phyloP scores from a whole-genome alignment of 305 asterid species.

The Fraxinus velutina region DNA sequence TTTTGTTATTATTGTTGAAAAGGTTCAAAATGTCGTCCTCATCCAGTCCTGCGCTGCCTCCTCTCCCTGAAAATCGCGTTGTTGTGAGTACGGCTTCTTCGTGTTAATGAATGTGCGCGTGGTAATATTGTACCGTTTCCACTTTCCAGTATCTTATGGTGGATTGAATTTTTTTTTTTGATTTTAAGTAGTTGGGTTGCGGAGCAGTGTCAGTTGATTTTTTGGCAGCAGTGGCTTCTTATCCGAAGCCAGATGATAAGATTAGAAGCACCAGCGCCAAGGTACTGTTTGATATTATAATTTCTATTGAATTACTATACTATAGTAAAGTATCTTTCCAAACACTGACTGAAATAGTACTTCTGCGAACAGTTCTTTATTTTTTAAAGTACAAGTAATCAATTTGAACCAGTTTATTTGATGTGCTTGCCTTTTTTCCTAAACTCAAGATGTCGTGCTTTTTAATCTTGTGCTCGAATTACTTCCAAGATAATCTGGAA shows the following conservation, averaged over 20 bases:
- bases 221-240: slow-evolving; percentile 82
- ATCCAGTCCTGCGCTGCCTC: slow-evolving; percentile 33
- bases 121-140: not conserved
- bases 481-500: not conserved
- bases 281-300: slow-evolving; percentile 34
- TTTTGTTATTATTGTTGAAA: not conserved
- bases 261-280: slow-evolving; percentile 70
- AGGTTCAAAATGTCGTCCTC: slow-evolving; percentile 49
- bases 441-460: not conserved
- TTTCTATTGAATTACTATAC: not conserved
- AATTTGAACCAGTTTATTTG: not conserved
- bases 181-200: slow-evolving; percentile 62
- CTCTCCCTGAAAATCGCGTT: slow-evolving; percentile 56
- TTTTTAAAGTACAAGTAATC: not conserved
- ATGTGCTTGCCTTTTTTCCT: not conserved
- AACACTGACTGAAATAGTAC: not conserved
- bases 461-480: not conserved
- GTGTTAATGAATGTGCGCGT: not conserved
- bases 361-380: not conserved
- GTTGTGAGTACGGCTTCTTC: slow-evolving; percentile 39
- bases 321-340: not conserved
- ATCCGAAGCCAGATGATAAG: slow-evolving; percentile 90
- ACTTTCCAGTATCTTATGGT: not conserved
- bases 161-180: not conserved
- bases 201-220: slow-evolving; percentile 62